phyloP scores from a whole-genome alignment of 352 stramenopile species.

The Pythium insidiosum region DNA sequence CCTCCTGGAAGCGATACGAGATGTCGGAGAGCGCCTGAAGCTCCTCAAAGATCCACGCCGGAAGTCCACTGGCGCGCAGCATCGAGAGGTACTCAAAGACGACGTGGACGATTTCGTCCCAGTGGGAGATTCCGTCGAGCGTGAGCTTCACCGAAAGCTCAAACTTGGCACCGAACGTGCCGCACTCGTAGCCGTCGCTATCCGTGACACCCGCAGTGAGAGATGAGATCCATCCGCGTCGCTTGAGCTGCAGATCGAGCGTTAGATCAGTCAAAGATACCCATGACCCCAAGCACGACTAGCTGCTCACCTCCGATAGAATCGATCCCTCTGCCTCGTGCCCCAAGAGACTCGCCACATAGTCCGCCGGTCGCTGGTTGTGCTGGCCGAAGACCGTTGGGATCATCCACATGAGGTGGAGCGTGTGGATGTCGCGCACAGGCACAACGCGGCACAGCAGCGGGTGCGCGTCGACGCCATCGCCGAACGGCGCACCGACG shows the following conservation, averaged over 20 bases:
- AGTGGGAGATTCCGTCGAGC: slow-evolving; percentile 18
- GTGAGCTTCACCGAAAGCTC: slow-evolving; percentile 31
- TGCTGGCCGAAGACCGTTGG: slow-evolving; percentile 58
- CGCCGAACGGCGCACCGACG: slow-evolving; percentile 43
- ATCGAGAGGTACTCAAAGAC: slow-evolving; percentile 21
- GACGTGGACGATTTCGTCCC: slow-evolving; percentile 17
- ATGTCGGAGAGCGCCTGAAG: slow-evolving; percentile 20
- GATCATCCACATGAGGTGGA: slow-evolving; percentile 76
- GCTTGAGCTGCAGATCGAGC: too few species aligned
- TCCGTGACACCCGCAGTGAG: slow-evolving; percentile 43
- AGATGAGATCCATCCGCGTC: slow-evolving; percentile 65
- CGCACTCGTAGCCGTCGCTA: slow-evolving; percentile 25
- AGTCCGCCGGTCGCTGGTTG: slow-evolving; percentile 71
- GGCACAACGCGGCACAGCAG: slow-evolving; percentile 64
- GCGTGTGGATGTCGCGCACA: slow-evolving; percentile 68
- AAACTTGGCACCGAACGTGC: slow-evolving; percentile 25
- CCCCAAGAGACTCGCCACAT: slow-evolving; percentile 69
- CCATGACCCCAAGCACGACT: too few species aligned
- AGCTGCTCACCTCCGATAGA: slow-evolving; percentile 66
- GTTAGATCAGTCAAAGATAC: too few species aligned
- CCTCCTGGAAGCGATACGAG: slow-evolving; percentile 23
- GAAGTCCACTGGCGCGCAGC: slow-evolving; percentile 4
- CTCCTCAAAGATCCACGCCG: slow-evolving; percentile 28
- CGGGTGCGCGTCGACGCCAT: slow-evolving; percentile 20
- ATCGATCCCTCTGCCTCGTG: slow-evolving; percentile 82